phyloP scores from a whole-genome alignment of 495 filamentous ascomycete species.

The Penicillium waksmanii region DNA sequence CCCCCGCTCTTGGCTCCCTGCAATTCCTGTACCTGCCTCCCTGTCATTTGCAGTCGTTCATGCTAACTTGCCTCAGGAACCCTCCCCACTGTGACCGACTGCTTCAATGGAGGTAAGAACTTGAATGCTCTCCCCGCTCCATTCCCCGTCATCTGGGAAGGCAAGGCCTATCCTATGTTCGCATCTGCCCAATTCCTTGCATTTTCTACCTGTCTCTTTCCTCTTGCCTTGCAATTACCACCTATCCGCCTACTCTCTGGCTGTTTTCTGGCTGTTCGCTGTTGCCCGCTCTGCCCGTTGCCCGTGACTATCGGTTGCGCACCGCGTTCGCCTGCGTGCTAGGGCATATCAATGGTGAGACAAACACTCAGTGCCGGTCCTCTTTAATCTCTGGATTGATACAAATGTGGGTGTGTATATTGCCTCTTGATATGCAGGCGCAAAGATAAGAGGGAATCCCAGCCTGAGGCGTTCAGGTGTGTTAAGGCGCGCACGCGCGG shows the following conservation, averaged over 20 bases:
- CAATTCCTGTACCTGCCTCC: neutral
- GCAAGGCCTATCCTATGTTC: neutral
- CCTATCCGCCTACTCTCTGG: neutral
- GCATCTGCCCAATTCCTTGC: slow-evolving; percentile 3
- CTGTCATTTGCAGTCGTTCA: neutral
- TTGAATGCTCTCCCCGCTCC: neutral
- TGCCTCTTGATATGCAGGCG: slow-evolving; percentile 12
- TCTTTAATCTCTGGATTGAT: slow-evolving; percentile 13
- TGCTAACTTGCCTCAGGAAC: slow-evolving; percentile 6
- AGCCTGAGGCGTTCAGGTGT: slow-evolving; percentile 3
- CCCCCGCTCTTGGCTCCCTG: neutral
- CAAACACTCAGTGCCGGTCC: slow-evolving; percentile 23
- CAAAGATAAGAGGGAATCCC: slow-evolving; percentile 6
- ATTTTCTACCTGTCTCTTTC: neutral
- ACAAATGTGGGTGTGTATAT: slow-evolving; percentile 1
- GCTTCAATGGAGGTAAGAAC: slow-evolving; percentile 8
- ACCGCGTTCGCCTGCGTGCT: slow-evolving; percentile 9
- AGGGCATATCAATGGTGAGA: slow-evolving; percentile 28
- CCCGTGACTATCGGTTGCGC: slow-evolving; percentile 9
- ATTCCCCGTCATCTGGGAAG: neutral
- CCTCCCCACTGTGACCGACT: slow-evolving; percentile 4
- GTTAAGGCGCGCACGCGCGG: slow-evolving; percentile 4
- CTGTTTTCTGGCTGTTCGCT: neutral
- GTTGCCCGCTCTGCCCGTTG: slow-evolving; percentile 1
- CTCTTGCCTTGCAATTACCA: neutral